A percentile compares a stretch with the other conserved stretches of the same genome.
Evolutionary conservation across 768 basidiomycete genomes (phyloP).

Genomic region (Mycena rosella): DNA sequence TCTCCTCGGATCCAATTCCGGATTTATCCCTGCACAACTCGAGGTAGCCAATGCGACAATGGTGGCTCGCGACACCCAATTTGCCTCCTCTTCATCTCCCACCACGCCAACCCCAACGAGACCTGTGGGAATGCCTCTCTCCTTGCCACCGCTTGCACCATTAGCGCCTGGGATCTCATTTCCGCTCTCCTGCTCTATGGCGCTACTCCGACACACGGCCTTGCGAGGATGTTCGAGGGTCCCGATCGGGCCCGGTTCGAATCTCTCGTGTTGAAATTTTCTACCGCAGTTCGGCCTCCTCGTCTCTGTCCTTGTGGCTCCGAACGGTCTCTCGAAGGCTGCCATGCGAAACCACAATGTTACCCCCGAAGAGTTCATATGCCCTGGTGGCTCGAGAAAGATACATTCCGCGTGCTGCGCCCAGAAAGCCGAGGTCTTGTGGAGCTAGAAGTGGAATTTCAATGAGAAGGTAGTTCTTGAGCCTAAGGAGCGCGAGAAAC

Average conservation of each 20-base stretch:
- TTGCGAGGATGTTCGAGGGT: background rate
- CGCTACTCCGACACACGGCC: background rate
- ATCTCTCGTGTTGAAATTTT: background rate
- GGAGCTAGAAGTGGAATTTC: conserved; percentile 2
- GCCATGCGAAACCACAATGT: background rate
- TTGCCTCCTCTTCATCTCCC: conserved; percentile 1
- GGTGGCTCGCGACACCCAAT: no score
- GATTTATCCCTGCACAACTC: no score
- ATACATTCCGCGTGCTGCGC: background rate
- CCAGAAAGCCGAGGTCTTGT: background rate
- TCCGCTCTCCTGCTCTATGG: conserved; percentile 5
- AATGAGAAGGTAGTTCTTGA: no score
- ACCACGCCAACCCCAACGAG: conserved; percentile 19
- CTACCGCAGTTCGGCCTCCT: background rate
- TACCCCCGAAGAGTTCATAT: background rate
- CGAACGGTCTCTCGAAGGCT: background rate
- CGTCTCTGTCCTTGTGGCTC: conserved; percentile 15
- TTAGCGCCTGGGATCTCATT: background rate
- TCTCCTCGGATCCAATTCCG: no score
- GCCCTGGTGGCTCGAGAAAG: conserved; percentile 7
- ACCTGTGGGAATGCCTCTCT: background rate
- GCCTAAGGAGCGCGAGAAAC: no score
- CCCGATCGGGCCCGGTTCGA: background rate
- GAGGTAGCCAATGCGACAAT: no score
- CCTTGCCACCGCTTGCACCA: background rate